phyloP scores from a whole-genome alignment of 805 yeast species.

The Starmerella bacillaris region DNA sequence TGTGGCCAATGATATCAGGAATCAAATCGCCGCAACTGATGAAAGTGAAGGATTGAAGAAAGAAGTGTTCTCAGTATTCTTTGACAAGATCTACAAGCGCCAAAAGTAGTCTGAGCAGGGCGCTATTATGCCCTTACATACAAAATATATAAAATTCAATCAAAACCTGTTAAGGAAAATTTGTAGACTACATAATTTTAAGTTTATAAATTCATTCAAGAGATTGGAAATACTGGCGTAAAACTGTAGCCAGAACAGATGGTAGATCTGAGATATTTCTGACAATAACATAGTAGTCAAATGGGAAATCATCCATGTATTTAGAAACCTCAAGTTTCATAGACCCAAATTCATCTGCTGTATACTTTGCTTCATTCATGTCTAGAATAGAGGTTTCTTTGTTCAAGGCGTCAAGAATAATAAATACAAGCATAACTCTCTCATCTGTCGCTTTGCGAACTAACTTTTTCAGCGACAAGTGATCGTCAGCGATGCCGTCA shows the following conservation, averaged over 20 bases:
- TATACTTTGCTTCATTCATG: slow-evolving; percentile 79
- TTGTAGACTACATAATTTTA: too few relatives aligned
- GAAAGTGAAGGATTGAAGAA: slow-evolving; percentile 87
- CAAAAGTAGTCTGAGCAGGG: slow-evolving; percentile 52
- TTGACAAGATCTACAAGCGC: slow-evolving; percentile 86
- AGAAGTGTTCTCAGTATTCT: slow-evolving; percentile 67
- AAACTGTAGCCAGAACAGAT: slow-evolving; percentile 68
- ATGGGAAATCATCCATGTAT: slow-evolving; percentile 87
- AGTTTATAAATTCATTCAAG: too few relatives aligned
- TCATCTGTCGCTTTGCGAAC: slow-evolving; percentile 87
- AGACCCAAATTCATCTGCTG: slow-evolving; percentile 45
- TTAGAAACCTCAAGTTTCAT: slow-evolving; percentile 59
- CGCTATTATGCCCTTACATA: too few relatives aligned
- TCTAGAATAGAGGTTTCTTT: slow-evolving; percentile 58
- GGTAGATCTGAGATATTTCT: slow-evolving; percentile 79
- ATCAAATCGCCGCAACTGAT: slow-evolving; percentile 53
- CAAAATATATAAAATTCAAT: too few relatives aligned
- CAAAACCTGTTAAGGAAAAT: too few relatives aligned
- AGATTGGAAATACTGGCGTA: slow-evolving; percentile 66
- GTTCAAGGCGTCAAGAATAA: slow-evolving; percentile 76
- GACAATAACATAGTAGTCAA: slow-evolving; percentile 90
- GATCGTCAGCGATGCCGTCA: slow-evolving; percentile 96
- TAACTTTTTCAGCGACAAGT: slow-evolving; percentile 57
- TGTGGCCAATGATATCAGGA: slow-evolving; percentile 44
- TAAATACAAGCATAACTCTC: slow-evolving; percentile 85